Evolutionary conservation across 2,329 filamentous ascomycete genomes (phyloP), one percentile per base, ranked within the genome.

Genomic region (Chlorencoelia australis): DNA sequence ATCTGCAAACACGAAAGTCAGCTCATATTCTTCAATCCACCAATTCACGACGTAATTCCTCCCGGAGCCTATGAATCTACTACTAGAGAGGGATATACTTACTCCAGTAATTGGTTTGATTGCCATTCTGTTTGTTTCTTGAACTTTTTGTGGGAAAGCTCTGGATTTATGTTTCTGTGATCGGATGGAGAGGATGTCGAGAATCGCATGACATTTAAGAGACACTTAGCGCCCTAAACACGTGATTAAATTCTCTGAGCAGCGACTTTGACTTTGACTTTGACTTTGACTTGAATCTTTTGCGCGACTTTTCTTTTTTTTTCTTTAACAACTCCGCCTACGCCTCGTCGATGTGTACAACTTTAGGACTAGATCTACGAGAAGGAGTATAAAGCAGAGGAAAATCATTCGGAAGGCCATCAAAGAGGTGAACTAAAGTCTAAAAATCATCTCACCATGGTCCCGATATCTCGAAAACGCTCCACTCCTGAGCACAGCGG

Each of bases 1-100:
- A 73, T 73, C 70, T 74, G 53, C 15, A 43, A 37, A 24, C 30
- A 29, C 34, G 26, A 40, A 47, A 47, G 44, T 57, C 46, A 57
- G 53, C 46, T 24, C 42, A 50, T 39, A 17, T 40, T 46, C 37
- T 26, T 11, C 17, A 14, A 45, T 36, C 39, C 41, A 29, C 28
- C 35, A 38, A 20, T 37, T 39, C 39, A 15, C 21, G 36, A 37
- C 27, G 11, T 21, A 14, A 34, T 24, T 9, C 9, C 18, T 13
- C 17, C 5, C 4, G 17, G 9, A n/a, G 10, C 11, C 8, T 13
- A 11, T 10, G n/a, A 32, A n/a, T 8, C 4, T 16, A n/a, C n/a
- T n/a, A n/a, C 9, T 10, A 20, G 26, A 9, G 7, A 33, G 8
- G n/a, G n/a, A n/a, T n/a, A n/a, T n/a, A 55, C 56, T 44, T 51